Conservation (phyloP, 352 stramenopile species). For the Pythium grandisporangium region DNA sequence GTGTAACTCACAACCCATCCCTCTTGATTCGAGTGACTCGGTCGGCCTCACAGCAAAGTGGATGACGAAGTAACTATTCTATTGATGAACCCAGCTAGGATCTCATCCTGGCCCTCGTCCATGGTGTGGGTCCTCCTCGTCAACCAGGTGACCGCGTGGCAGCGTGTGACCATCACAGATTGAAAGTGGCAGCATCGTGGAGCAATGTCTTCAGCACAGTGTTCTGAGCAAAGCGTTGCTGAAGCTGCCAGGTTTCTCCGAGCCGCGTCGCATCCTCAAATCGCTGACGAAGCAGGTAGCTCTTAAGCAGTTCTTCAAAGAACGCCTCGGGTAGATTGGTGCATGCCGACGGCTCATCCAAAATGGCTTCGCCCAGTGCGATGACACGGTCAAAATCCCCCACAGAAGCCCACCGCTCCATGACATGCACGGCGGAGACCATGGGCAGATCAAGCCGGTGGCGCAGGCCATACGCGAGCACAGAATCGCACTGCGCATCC, state of each 20-base stretch:
- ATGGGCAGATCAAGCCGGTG: conserved; percentile 2
- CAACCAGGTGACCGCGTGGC: too few species aligned
- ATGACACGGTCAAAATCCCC: conserved; percentile 4
- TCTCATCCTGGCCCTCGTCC: too few species aligned
- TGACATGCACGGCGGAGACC: background rate
- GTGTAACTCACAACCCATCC: too few species aligned
- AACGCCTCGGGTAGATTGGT: conserved; percentile 2
- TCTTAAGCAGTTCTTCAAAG: conserved; percentile 5
- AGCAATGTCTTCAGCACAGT: background rate
- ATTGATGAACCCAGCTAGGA: too few species aligned
- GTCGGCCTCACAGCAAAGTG: too few species aligned
- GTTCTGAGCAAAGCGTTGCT: background rate
- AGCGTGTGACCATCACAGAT: too few species aligned
- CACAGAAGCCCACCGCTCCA: conserved; percentile 1
- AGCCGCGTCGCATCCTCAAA: conserved; percentile 2
- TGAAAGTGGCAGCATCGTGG: conserved; percentile 1
- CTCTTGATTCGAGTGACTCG: too few species aligned
- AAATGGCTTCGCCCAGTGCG: conserved; percentile 5
- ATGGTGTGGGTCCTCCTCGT: too few species aligned
- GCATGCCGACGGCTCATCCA: background rate
- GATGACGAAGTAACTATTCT: too few species aligned
- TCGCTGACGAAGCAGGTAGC: conserved; percentile 4
- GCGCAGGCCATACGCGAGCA: conserved; percentile 4
- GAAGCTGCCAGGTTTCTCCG: background rate
- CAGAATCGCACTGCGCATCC: conserved; percentile 2